phyloP scores from a whole-genome alignment of 352 stramenopile genomes.

The Aphanomyces euteiches region DNA sequence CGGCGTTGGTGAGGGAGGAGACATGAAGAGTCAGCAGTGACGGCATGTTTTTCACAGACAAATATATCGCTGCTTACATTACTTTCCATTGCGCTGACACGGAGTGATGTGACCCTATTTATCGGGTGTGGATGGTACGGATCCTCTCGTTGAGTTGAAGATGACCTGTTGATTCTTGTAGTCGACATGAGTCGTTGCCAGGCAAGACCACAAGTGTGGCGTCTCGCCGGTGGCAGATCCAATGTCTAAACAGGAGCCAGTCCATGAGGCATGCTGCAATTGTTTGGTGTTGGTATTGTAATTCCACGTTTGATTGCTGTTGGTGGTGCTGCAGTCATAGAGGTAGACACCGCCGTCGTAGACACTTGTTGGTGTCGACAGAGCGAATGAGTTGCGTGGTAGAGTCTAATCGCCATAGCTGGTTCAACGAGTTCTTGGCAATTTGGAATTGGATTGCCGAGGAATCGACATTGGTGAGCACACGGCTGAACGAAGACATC shows the following conservation, averaged over 20 bases:
- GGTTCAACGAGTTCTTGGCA: background rate
- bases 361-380: background rate
- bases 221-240: too few relatives aligned
- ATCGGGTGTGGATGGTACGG: too few relatives aligned
- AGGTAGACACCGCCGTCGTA: conserved; percentile 50
- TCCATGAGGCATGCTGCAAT: conserved; percentile 45
- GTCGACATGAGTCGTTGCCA: too few relatives aligned
- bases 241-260: background rate
- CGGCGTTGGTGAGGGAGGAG: too few relatives aligned
- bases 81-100: too few relatives aligned
- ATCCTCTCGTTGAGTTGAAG: too few relatives aligned
- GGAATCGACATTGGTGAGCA: background rate
- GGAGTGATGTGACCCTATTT: too few relatives aligned
- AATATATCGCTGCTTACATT: too few relatives aligned
- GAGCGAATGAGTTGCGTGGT: background rate
- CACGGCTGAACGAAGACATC: background rate
- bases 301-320: conserved; percentile 55
- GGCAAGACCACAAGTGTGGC: too few relatives aligned
- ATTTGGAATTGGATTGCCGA: background rate
- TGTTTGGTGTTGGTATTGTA: conserved; percentile 42
- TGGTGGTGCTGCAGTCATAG: conserved; percentile 44
- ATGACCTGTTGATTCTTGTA: too few relatives aligned
- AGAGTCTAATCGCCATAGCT: conserved; percentile 28
- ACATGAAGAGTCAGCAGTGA: too few relatives aligned
- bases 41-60: too few relatives aligned